Base-by-base conservation (phyloP, 768 basidiomycete species). In the Leccinum uliginosum region DNA sequence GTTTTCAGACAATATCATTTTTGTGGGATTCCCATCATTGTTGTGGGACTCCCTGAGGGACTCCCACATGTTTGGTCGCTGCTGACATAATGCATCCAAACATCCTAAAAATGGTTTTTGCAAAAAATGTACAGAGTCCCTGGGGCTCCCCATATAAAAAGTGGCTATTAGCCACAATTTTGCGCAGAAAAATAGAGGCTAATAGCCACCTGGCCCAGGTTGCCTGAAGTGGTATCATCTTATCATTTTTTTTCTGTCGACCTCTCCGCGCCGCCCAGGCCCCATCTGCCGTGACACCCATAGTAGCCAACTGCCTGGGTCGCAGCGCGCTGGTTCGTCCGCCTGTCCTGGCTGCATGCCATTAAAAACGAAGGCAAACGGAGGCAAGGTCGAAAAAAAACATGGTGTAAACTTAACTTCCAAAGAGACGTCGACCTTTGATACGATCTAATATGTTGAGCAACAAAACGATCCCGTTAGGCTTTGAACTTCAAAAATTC, bases 401-500 rank as follows among this genome's bases (percentile, higher is more conserved):
- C 26, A 53, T 50, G 44, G 30, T 38, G 24, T 34, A 26, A 51
- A 30, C 35, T 15, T 27, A 27, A 15, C 48, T 12, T 48, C 27
- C n/a, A 4, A 24, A 40, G 53, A 24, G 29, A 34, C 40, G 47
- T 47, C 46, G 23, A 32, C 43, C 40, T 35, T 27, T 26, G 32
- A 19, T 15, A 32, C 3, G 43, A 53, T 56, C 58, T 40, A 30
- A 99, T 83, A 63, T 99, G 93, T 66, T 95, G 93, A 47, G 85
- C 80, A 19, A 91, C 93, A 61, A 98, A 95, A 53, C 87, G 84
- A 70, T 97, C 82, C 72, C 98, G 96, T 54, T 97, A 91, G 2
- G 85, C 81, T 65, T 93, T 91, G 85, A 98, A 98, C 74, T 94
- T 93, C 70, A 93, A 75, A 81, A 99, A 98, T 68, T 96, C 93